A percentile compares a stretch with the other conserved stretches of the same genome.
Conservation (phyloP, 1,139 yeast genomes). For the Scheffersomyces segobiensis region DNA sequence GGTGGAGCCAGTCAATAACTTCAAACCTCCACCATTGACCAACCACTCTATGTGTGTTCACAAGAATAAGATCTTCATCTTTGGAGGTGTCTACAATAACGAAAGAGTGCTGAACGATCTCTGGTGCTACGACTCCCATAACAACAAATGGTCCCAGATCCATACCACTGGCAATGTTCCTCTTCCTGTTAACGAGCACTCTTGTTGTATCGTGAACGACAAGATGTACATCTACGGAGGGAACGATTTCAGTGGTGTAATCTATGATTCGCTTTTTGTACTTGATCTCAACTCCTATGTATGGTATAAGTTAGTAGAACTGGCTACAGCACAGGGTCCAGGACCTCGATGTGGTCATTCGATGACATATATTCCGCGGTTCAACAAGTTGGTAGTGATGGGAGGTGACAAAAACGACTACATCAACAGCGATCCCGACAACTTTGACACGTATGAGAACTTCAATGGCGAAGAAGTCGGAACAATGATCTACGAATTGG, state of each 20-base stretch:
- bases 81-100: conserved; percentile 90
- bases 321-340: conserved; percentile 51
- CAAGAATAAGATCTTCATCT: conserved; percentile 77
- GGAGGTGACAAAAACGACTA: conserved; percentile 86
- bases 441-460: conserved; percentile 50
- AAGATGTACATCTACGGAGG: conserved; percentile 90
- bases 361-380: conserved; percentile 65
- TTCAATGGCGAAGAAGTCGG: conserved; percentile 50
- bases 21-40: conserved; percentile 87
- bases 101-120: conserved; percentile 73
- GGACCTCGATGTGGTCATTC: conserved; percentile 95
- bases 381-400: conserved; percentile 75
- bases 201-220: conserved; percentile 79
- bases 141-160: conserved; percentile 64
- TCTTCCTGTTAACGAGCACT: conserved; percentile 89
- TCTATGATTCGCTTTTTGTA: conserved; percentile 69
- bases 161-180: conserved; percentile 63
- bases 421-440: conserved; percentile 35
- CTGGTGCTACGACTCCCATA: conserved; percentile 76
- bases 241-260: conserved; percentile 72
- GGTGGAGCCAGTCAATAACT: conserved; percentile 53
- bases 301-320: conserved; percentile 66
- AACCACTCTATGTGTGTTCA: conserved; percentile 87
- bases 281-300: conserved; percentile 70
- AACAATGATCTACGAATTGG: conserved; percentile 67